These are phyloP conservation scores for Boletellus ananiceps DNA, from an alignment of 768 basidiomycete genomes.

Conservation along the genomic window DNA sequence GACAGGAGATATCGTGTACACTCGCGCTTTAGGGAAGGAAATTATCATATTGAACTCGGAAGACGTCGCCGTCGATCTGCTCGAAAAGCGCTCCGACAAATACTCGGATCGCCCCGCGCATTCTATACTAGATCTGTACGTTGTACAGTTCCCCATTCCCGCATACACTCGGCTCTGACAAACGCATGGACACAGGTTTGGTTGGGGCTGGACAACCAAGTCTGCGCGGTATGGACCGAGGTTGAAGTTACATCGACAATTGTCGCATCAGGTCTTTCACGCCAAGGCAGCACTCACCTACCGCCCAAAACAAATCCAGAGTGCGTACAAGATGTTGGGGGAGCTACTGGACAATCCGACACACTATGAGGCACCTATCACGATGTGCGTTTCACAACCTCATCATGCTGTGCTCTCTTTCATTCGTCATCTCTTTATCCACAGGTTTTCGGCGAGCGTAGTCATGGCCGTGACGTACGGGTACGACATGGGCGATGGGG, in stretches of 20 bases:
- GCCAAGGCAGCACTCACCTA: conserved; percentile 8
- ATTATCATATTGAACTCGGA: conserved; percentile 46
- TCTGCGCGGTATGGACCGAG: conserved; percentile 18
- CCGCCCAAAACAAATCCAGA: conserved; percentile 13
- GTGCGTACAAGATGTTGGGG: conserved; percentile 9
- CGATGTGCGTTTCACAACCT: conserved; percentile 2
- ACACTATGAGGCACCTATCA: conserved; percentile 5
- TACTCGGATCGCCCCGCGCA: conserved; percentile 6
- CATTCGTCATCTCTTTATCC: not conserved
- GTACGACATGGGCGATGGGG: conserved; percentile 3
- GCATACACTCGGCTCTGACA: not conserved
- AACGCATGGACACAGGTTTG: conserved; percentile 16
- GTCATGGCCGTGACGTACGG: conserved; percentile 19
- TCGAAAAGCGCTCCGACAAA: no score
- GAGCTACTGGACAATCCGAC: conserved; percentile 7
- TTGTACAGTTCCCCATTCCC: not conserved
- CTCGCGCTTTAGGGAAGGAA: conserved; percentile 37
- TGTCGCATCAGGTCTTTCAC: conserved; percentile 18
- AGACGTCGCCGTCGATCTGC: no score
- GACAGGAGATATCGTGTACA: conserved; percentile 8
- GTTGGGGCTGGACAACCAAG: conserved; percentile 12
- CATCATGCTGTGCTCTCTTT: not conserved
- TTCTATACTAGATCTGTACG: not conserved
- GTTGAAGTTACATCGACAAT: conserved; percentile 20
- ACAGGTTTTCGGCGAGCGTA: conserved; percentile 6